phyloP scores from a whole-genome alignment of 2,329 filamentous ascomycete species.

The Aspergillus persii region DNA sequence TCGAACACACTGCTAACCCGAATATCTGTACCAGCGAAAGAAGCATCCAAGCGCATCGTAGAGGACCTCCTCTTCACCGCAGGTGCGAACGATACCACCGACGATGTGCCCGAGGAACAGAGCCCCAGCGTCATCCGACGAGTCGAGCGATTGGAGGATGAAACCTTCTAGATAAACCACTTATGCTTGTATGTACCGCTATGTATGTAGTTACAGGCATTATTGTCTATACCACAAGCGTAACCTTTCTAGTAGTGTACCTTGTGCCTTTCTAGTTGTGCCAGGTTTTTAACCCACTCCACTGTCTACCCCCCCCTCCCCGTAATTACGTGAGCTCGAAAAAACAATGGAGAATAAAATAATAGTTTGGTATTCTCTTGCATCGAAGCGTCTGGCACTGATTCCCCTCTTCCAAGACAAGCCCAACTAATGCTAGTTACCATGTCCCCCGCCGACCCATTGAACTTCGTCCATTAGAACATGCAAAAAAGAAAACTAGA shows the following conservation, averaged over 20 bases:
- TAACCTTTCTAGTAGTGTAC: background rate
- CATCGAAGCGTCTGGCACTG: no score
- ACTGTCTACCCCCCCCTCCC: no score
- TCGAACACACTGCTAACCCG: background rate
- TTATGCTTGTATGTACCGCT: background rate
- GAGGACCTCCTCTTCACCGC: constrained; percentile 48
- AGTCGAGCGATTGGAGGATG: constrained; percentile 43
- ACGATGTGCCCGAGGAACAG: constrained; percentile 38
- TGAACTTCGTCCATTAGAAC: no score
- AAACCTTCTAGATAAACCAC: constrained; percentile 40
- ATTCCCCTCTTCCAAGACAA: background rate
- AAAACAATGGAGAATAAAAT: no score
- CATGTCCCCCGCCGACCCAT: background rate
- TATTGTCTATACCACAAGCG: background rate
- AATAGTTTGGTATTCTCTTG: no score
- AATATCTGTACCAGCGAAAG: constrained; percentile 38
- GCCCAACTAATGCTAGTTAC: background rate
- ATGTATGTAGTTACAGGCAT: background rate
- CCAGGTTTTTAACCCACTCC: no score
- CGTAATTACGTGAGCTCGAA: no score
- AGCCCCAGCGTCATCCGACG: constrained; percentile 48
- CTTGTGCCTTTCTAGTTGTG: no score
- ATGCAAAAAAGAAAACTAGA: background rate
- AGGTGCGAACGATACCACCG: constrained; percentile 40
- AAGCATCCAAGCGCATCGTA: constrained; percentile 51